Base-by-base conservation (phyloP, 2,329 filamentous ascomycete species). In the Apiospora phragmitis region DNA sequence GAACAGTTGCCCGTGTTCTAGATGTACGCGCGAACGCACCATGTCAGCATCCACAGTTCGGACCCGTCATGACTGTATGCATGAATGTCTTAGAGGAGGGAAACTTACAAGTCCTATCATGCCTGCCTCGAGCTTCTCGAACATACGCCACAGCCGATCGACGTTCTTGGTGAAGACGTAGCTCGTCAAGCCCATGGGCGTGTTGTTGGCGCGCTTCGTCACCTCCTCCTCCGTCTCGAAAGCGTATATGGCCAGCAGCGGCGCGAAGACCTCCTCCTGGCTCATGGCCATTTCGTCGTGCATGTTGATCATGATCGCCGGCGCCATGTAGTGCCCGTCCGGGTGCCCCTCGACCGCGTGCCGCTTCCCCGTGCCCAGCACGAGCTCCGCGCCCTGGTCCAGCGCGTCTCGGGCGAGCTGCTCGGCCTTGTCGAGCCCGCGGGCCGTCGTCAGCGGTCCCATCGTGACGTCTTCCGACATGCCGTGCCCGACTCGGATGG, bases 241-340 rank as follows among this genome's bases (percentile, higher is more conserved):
- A 3, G 82, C 83, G 66, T 81, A 82, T 68, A 90, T 83, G 42
- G 86, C 86, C 2, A 89, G 84, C 38, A 91, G 83, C 1, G 88
- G 88, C 0, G 87, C 87, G 74, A 90, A 90, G 5, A 89, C 85
- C 75, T 90, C 88, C 77, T 90, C 88, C 8, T 77, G 75, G 18
- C 77, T 77, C 68, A 85, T 84, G 55, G 79, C 83, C 85, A 89
- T 88, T 6, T 83, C 78, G 9, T 80, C 77, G 16, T 82, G 85
- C 14, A 86, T 81, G 38, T 84, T 82, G 1, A 84, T 82, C 70
- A 90, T 83, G 66, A 91, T 81, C 0, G 88, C 89, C 0, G 89
- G 89, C 74, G 87, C 85, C 79, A 93, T 92, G 83, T 92, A 94
- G 80, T 91, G 93, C 5, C 90, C 90, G 4, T 71, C 69, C 1